These are phyloP conservation scores for Lasiodiplodia citricola DNA, from an alignment of 2,329 filamentous ascomycete genomes.

Conservation along the genomic window DNA sequence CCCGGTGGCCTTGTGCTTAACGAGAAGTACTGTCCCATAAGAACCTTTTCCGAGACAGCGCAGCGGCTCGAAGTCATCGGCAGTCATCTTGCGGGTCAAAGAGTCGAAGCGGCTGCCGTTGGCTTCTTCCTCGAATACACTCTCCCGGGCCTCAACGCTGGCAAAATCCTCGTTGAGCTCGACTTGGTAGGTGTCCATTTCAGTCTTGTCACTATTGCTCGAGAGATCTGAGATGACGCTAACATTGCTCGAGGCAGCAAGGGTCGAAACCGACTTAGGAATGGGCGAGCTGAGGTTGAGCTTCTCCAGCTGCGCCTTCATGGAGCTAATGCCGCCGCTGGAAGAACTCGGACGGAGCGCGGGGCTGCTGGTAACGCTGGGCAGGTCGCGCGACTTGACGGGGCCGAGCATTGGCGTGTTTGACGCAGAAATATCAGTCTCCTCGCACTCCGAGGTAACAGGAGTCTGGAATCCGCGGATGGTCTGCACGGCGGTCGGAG, in stretches of 20 bases:
- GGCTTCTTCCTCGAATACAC: slow-evolving; percentile 27
- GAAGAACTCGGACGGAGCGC: slow-evolving; percentile 56
- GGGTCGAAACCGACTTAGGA: slow-evolving; percentile 49
- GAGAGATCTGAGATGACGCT: slow-evolving; percentile 52
- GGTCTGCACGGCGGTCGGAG: slow-evolving; percentile 45
- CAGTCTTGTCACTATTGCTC: slow-evolving; percentile 72
- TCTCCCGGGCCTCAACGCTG: slow-evolving; percentile 60
- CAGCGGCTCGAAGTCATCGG: slow-evolving; percentile 86
- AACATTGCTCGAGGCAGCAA: slow-evolving; percentile 56
- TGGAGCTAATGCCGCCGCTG: slow-evolving; percentile 75
- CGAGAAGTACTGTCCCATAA: slow-evolving; percentile 91
- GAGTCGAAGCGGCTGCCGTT: slow-evolving; percentile 60
- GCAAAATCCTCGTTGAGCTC: slow-evolving; percentile 84
- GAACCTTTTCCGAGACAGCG: slow-evolving; percentile 95
- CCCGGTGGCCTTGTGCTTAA: slow-evolving; percentile 86
- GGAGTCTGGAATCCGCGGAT: slow-evolving; percentile 59
- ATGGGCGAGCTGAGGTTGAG: slow-evolving; percentile 68
- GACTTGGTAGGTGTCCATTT: slow-evolving; percentile 84
- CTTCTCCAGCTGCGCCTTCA: slow-evolving; percentile 81
- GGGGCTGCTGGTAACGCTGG: slow-evolving; percentile 59
- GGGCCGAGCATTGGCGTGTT: slow-evolving; percentile 50
- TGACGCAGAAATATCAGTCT: slow-evolving; percentile 56
- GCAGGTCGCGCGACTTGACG: slow-evolving; percentile 47
- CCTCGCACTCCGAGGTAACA: slow-evolving; percentile 59
- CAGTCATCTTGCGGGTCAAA: slow-evolving; percentile 80